Base-by-base conservation (phyloP, 352 stramenopile species). In the Phytophthora capsici region DNA sequence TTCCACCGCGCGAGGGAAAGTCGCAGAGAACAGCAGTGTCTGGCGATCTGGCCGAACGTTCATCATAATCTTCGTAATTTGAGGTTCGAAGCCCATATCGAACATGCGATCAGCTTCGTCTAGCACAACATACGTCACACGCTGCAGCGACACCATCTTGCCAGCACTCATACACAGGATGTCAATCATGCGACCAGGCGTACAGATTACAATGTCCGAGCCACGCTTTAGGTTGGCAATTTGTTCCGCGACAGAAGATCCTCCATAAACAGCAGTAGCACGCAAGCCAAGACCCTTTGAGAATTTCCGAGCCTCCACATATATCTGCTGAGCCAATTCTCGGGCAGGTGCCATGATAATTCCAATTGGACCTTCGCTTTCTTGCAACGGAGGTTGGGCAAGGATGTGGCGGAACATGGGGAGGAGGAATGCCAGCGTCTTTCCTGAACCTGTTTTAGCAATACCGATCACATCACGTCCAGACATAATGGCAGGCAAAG, bases 61-160 rank as follows among this genome's bases (percentile, higher is more conserved):
- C 67, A 92, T 76, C 73, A 98, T 89, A 52, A 98, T 98, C 66
- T 98, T 98, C 13, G 88, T 95, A 63, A 99, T 99, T 75, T 99
- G 98, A 12, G 98, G 98, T 62, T 99, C 97, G 75, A 99, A 99
- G 10, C 98, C 98, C 98, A 99, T 99, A 75, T 99, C 98, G 71
- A 99, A 99, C 95, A 99, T 99, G 17, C 98, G 91, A 78, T 99
- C 98, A 38, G 97, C 97, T 79, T 99, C 98, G 66, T 99, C 98
- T 48, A 99, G 88, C 16, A 99, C 98, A 19, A 99, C 95, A 70
- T 98, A 99, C 14, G 95, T 98, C 16, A 99, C 97, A 20, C 98
- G 90, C 57, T 96, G 82, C 14, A 99, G 75, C 26, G 88, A 98
- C 26, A 99, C 88, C 68, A 99, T 91, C 44, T 95, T 94, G 34